These are phyloP conservation scores for Kwoniella sp. DNA, from an alignment of 768 basidiomycete genomes.

Conservation along the genomic window DNA sequence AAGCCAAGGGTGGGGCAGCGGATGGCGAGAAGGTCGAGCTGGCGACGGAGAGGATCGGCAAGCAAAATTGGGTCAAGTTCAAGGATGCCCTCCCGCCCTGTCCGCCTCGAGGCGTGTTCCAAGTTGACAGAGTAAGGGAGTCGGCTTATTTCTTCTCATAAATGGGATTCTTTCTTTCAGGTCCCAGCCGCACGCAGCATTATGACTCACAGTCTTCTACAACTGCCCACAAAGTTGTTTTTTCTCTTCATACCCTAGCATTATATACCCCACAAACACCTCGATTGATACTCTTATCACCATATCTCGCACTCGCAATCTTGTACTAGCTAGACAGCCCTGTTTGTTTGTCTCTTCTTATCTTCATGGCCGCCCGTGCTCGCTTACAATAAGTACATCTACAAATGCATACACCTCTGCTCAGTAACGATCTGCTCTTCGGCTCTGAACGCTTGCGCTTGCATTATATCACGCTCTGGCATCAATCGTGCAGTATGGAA, in stretches of 20 bases:
- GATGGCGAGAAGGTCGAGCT: conserved; percentile 1
- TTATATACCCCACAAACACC: conserved; percentile 4
- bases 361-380: too few relatives aligned
- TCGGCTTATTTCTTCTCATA: conserved; percentile 95
- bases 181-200: background rate
- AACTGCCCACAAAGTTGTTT: too few relatives aligned
- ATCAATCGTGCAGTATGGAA: too few relatives aligned
- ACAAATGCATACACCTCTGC: too few relatives aligned
- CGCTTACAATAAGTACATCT: too few relatives aligned
- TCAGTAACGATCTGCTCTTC: too few relatives aligned
- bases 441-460: too few relatives aligned
- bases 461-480: too few relatives aligned
- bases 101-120: conserved; percentile 81
- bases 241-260: conserved; percentile 16
- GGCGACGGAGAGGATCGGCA: conserved; percentile 23
- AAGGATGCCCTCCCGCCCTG: conserved; percentile 75
- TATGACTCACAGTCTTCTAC: too few relatives aligned
- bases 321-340: too few relatives aligned
- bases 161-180: background rate
- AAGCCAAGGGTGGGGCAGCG: background rate
- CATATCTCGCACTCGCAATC: too few relatives aligned
- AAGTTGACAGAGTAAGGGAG: conserved; percentile 76
- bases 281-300: background rate
- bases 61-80: conserved; percentile 67
- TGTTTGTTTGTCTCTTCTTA: background rate